Conservation (phyloP, 352 stramenopile species). For the Pythium monospermum region DNA sequence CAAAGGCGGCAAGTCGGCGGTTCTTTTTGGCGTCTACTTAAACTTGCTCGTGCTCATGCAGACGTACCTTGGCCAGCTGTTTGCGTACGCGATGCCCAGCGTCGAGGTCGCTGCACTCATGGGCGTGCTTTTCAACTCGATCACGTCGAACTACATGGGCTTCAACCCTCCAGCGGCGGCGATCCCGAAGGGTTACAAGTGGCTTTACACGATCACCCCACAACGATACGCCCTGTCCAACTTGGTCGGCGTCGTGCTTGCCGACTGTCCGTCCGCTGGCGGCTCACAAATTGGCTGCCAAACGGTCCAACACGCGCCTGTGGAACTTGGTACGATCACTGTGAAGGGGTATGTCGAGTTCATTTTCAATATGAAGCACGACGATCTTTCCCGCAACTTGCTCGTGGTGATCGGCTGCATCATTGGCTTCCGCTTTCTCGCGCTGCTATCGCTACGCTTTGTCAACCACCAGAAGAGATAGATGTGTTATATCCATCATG, state of each 20-base stretch:
- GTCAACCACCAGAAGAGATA: slow-evolving; percentile 30
- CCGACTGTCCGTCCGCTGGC: slow-evolving; percentile 11
- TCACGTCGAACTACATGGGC: slow-evolving; percentile 45
- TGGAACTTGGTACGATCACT: slow-evolving; percentile 17
- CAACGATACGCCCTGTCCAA: slow-evolving; percentile 24
- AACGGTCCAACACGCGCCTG: slow-evolving; percentile 16
- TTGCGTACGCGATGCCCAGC: slow-evolving; percentile 38
- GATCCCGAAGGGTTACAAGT: slow-evolving; percentile 23
- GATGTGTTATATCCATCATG: too few species aligned
- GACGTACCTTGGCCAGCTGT: slow-evolving; percentile 67
- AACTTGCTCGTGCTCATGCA: slow-evolving; percentile 42
- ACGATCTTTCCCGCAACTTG: slow-evolving; percentile 24
- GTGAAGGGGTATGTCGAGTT: slow-evolving; percentile 27
- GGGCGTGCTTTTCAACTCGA: slow-evolving; percentile 32
- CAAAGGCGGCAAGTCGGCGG: slow-evolving; percentile 21
- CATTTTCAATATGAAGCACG: slow-evolving; percentile 31
- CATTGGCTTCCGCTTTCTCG: slow-evolving; percentile 23
- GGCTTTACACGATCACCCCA: slow-evolving; percentile 28
- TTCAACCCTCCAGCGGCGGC: slow-evolving; percentile 24
- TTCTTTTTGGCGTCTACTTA: slow-evolving; percentile 67
- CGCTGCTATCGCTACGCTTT: slow-evolving; percentile 24
- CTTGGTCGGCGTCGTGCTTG: slow-evolving; percentile 19
- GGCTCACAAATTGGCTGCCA: slow-evolving; percentile 24
- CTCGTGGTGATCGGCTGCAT: slow-evolving; percentile 18
- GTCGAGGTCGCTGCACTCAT: slow-evolving; percentile 29